Percentiles rank a stretch among this genome's conserved stretches.
Conservation (phyloP, 352 stramenopile genomes). For the Salisapilia sapeloensis region DNA sequence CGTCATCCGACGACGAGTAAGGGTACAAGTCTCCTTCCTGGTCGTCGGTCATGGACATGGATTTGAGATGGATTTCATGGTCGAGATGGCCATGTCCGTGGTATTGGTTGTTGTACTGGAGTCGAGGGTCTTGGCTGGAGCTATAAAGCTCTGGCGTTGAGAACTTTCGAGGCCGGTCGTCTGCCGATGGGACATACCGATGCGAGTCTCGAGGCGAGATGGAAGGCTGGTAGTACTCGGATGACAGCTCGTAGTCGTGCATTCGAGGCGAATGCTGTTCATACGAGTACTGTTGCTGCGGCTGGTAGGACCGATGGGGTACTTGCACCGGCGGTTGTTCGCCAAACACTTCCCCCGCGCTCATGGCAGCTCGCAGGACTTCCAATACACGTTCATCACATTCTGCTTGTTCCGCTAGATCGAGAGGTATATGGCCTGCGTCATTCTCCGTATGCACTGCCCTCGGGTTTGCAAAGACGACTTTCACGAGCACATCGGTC, state of each 20-base stretch:
- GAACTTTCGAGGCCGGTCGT: too few relatives aligned
- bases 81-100: background rate
- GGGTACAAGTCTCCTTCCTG: too few relatives aligned
- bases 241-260: background rate
- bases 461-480: slow-evolving; percentile 63
- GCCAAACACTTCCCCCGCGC: slow-evolving; percentile 17
- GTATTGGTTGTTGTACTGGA: background rate
- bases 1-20: too few relatives aligned
- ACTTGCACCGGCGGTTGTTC: slow-evolving; percentile 6
- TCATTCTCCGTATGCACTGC: slow-evolving; percentile 53
- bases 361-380: slow-evolving; percentile 33
- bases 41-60: too few relatives aligned
- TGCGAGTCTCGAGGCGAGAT: too few relatives aligned
- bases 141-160: too few relatives aligned
- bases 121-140: too few relatives aligned
- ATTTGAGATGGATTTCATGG: too few relatives aligned
- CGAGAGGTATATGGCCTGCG: slow-evolving; percentile 53
- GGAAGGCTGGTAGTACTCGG: background rate
- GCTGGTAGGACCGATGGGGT: background rate
- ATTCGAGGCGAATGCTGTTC: slow-evolving; percentile 4
- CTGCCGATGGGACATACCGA: too few relatives aligned
- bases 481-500: slow-evolving; percentile 60
- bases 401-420: slow-evolving; percentile 56
- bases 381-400: slow-evolving; percentile 57
- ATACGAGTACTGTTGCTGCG: slow-evolving; percentile 6